These are phyloP conservation scores for Persicaria maculosa DNA, from an alignment of 148 eudicot genomes.

Conservation along the genomic window DNA sequence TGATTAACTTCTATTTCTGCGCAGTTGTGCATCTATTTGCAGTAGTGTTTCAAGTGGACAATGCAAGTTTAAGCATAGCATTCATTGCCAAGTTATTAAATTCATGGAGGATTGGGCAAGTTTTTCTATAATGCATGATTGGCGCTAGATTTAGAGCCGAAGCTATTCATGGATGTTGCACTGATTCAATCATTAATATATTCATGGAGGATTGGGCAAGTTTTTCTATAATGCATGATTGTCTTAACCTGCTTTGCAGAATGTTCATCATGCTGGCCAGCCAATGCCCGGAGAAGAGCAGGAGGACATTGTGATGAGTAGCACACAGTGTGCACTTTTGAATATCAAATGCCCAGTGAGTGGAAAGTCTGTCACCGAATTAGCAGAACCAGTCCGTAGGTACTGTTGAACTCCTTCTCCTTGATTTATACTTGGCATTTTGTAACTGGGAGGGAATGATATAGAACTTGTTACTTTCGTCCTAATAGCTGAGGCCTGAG, in stretches of 20 bases:
- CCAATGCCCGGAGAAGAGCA: conserved; percentile 96
- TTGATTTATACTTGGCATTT: not conserved
- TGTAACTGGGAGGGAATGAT: not conserved
- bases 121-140: not conserved
- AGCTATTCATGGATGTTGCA: not conserved
- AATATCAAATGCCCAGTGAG: conserved; percentile 69
- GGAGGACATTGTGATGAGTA: conserved; percentile 83
- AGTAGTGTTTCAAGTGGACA: not conserved
- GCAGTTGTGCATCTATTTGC: not conserved
- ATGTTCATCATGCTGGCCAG: conserved; percentile 86
- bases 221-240: not conserved
- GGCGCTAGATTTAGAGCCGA: not conserved
- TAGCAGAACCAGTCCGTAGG: conserved; percentile 80
- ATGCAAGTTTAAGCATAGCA: not conserved
- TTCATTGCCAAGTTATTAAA: not conserved
- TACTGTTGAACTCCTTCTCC: conserved; percentile 11
- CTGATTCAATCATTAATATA: not conserved
- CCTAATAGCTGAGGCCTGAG: not conserved
- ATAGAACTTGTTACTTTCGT: not conserved
- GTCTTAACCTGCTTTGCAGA: conserved; percentile 31
- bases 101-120: not conserved
- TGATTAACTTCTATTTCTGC: not conserved
- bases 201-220: not conserved
- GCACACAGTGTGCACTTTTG: conserved; percentile 54
- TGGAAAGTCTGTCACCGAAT: conserved; percentile 64